phyloP scores from a whole-genome alignment of 495 filamentous ascomycete genomes.

The Aspergillus egyptiacus region DNA sequence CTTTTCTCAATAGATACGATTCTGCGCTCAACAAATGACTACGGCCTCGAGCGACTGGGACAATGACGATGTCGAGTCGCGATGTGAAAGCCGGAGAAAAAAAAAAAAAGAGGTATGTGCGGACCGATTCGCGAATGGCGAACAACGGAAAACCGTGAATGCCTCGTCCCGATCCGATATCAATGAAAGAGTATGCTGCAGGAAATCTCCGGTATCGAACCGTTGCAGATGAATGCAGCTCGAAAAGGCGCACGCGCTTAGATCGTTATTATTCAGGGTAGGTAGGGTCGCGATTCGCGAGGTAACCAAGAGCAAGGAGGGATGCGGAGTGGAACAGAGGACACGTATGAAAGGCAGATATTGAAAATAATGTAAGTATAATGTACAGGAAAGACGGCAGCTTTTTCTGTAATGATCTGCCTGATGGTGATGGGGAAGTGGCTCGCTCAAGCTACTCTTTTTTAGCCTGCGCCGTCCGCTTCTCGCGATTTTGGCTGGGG shows the following conservation, averaged over 20 bases:
- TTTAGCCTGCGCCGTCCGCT: conserved; percentile 11
- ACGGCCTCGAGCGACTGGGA: conserved; percentile 1
- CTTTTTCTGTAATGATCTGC: too few species aligned
- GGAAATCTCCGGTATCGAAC: not conserved
- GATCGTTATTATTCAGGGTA: not conserved
- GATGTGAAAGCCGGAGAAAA: not conserved
- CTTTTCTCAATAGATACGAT: not conserved
- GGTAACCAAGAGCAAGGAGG: conserved; percentile 4
- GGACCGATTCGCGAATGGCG: conserved; percentile 4
- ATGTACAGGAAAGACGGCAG: not conserved
- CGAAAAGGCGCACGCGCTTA: conserved; percentile 14
- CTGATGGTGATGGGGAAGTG: conserved; percentile 8
- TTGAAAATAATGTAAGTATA: conserved; percentile 5
- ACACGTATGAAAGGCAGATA: conserved; percentile 6
- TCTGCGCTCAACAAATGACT: not conserved
- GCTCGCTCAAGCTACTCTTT: conserved; percentile 11
- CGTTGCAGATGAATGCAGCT: not conserved
- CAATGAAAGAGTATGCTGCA: not conserved
- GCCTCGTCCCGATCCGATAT: not conserved
- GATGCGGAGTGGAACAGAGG: not conserved
- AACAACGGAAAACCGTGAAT: not conserved
- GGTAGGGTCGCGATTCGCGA: conserved; percentile 16
- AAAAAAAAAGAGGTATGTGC: not conserved
- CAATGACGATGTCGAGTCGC: conserved; percentile 10
- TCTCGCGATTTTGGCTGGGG: conserved; percentile 18